Evolutionary conservation across 306 rosid genomes (phyloP), one percentile per base, ranked within the genome.

Genomic region (Rubus parviflorus): DNA sequence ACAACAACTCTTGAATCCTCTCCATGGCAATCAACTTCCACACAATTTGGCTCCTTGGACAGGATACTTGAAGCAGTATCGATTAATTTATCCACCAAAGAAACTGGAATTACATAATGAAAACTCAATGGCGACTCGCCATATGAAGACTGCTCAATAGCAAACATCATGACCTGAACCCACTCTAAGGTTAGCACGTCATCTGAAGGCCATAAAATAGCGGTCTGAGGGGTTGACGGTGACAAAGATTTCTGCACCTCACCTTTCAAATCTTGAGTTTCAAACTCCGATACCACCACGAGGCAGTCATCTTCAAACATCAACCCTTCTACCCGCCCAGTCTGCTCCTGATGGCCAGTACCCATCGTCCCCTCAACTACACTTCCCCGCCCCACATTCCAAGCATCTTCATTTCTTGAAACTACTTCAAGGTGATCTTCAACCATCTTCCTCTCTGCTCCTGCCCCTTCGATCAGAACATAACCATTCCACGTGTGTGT

Each of bases 1-100:
- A 92, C 87, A 77, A 89, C 78, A 79, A 94, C 94, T 72, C 86
- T 87, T 25, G 94, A 87, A 86, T 83, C 92, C 41, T 85, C 90
- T 77, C 81, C 90, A 46, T 67, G 83, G 81, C 94, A 92, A 78
- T 77, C 80, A 73, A 94, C 88, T 82, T 88, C 85, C 82, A 94
- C 90, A 83, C 92, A 94, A 66, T 92, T 94, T 68, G 89, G 90
- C 78, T 94, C 98, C 79, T 78, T 75, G 71, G 84, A 64, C 30
- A 94, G 77, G 80, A 94, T 84, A 71, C 81, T 79, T 74, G 87
- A 77, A 83, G 90, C 93, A 73, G 79, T 81, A 65, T 80, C 83
- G 2, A 70, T 81, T 75, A 94, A 79, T 76, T 87, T 85, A 47
- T 84, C 85, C 84, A 88, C 95, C 80, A 90, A 81, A 65, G 64